These are phyloP conservation scores for Pleurotus pulmonarius DNA, from an alignment of 768 basidiomycete genomes.

Conservation along the genomic window DNA sequence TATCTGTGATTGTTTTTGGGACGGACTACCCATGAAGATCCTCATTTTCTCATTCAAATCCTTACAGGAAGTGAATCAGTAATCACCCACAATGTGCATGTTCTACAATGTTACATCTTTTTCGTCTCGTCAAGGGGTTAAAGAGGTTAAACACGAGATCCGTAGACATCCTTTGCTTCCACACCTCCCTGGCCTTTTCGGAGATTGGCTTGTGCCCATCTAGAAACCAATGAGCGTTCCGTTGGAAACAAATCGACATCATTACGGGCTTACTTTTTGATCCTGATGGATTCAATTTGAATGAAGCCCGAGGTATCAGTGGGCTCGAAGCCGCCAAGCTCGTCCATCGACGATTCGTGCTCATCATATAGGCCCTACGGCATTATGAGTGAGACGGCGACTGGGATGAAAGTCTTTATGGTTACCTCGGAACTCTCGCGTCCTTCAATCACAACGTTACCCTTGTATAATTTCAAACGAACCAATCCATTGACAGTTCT, in stretches of 20 bases:
- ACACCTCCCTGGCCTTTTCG: constrained; percentile 83
- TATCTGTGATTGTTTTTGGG: too few species aligned
- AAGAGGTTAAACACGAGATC: constrained; percentile 43
- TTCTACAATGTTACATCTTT: background rate
- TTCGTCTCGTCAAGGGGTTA: background rate
- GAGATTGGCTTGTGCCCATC: constrained; percentile 86
- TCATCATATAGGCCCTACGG: constrained; percentile 89
- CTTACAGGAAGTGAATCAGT: too few species aligned
- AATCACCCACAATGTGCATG: too few species aligned
- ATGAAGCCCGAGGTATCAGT: constrained; percentile 96
- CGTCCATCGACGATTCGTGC: constrained; percentile 96
- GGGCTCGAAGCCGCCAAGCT: constrained; percentile 96
- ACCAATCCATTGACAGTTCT: constrained; percentile 94
- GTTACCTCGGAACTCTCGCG: constrained; percentile 79
- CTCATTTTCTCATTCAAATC: too few species aligned
- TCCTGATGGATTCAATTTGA: constrained; percentile 94
- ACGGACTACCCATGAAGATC: too few species aligned
- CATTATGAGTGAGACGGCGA: background rate
- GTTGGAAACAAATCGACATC: background rate
- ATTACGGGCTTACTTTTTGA: constrained; percentile 75
- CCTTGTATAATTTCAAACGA: constrained; percentile 90
- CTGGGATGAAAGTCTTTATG: constrained; percentile 4
- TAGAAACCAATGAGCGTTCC: constrained; percentile 21
- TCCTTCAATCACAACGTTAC: constrained; percentile 92
- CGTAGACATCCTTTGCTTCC: constrained; percentile 75